Evolutionary conservation across 208 protist species (phyloP).

Genomic region (Trypanosoma cruzi): DNA sequence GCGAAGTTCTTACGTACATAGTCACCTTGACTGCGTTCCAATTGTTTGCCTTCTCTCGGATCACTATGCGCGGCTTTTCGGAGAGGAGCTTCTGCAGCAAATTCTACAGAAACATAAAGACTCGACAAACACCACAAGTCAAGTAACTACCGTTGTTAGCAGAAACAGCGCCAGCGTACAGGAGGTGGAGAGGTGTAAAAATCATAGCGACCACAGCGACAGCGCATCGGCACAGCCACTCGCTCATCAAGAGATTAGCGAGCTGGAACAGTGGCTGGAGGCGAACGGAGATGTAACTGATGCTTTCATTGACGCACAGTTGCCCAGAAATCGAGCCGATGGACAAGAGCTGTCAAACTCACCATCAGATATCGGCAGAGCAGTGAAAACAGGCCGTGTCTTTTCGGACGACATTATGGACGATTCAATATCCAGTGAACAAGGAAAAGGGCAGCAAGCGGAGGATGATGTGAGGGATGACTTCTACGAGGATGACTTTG

Average conservation of each 20-base stretch:
- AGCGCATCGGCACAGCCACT: neutral
- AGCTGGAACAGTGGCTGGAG: neutral
- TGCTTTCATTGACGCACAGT: neutral
- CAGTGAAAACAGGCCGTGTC: neutral
- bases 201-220: neutral
- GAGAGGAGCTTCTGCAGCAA: constrained; percentile 42
- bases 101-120: constrained; percentile 20
- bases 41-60: constrained; percentile 32
- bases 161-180: neutral
- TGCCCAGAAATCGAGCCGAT: neutral
- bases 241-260: neutral
- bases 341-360: neutral
- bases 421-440: neutral
- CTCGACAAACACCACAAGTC: neutral
- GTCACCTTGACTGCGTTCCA: constrained; percentile 47
- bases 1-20: constrained; percentile 50
- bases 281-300: neutral
- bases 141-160: neutral
- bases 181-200: neutral
- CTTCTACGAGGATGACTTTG: constrained; percentile 56
- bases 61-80: constrained; percentile 48
- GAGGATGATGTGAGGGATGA: constrained; percentile 10
- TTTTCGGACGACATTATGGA: neutral
- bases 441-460: neutral
- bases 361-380: neutral